Evolutionary conservation across 305 asterid species (phyloP), one percentile per base, ranked within the genome.

Genomic region (Striga hermonthica): DNA sequence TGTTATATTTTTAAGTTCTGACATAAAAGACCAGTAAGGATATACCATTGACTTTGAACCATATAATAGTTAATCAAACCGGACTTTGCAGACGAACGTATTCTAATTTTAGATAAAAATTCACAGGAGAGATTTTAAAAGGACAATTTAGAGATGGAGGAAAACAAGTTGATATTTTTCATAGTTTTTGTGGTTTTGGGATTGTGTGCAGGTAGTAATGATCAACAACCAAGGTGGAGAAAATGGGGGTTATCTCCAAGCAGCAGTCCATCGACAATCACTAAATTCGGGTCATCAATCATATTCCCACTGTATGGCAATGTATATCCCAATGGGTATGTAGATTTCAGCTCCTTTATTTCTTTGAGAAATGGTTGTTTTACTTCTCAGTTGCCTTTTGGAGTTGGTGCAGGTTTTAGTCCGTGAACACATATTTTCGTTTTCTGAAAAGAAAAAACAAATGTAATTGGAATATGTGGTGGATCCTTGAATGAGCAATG

Each of bases 261-360:
- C 3, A 61, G 73, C 68, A 52, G 50, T 64, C 65, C 79, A 37
- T 66, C 81, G 59, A 22, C 57, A 62, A 67, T 69, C 72, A 79
- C 50, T 60, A 83, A 67, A 69, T 59, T 66, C 63, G 81, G 82
- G 10, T 78, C 95, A 57, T 85, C 96, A 37, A 69, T 86, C 66
- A 71, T 83, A 9, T 82, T 89, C 68, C 89, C 90, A 52, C 82
- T 90, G 9, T 84, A 82, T 60, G 97, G 98, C 41, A 82, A 92
- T 76, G 92, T 92, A 73, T 90, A 86, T 74, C 98, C 98, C 40
- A 68, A 84, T 67, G 97, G 98, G 98, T 92, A 89, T 48, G 78
- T 38, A 60, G 39, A 7, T 52, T 75, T 35, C 44, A 13, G 9
- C 48, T 43, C 41, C 38, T 70, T 13, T 38, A 54, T 65, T 45